phyloP scores from a whole-genome alignment of 2,329 filamentous ascomycete species.

The Xylaria sp. region DNA sequence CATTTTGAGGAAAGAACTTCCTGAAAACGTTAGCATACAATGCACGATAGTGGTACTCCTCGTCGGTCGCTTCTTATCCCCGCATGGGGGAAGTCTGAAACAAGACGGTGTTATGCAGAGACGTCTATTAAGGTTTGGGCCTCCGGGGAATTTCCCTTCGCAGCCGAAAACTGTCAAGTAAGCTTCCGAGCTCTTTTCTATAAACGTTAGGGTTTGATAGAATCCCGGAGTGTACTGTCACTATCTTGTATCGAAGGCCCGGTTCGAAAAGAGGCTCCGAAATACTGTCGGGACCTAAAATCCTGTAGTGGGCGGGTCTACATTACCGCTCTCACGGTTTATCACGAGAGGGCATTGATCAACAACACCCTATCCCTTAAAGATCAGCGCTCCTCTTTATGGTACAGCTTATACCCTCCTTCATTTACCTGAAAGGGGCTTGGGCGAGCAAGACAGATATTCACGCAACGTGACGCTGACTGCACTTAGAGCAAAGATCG shows the following conservation, averaged over 20 bases:
- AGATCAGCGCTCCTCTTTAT: background rate
- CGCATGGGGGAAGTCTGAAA: background rate
- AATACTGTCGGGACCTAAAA: background rate
- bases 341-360: conserved; percentile 8
- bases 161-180: too few relatives aligned
- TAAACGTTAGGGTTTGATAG: background rate
- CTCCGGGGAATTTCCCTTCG: conserved; percentile 17
- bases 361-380: background rate
- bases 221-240: background rate
- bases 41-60: background rate
- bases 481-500: background rate
- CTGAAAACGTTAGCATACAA: background rate
- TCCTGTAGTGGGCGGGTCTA: conserved; percentile 1
- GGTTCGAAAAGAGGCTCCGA: background rate
- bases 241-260: too few relatives aligned
- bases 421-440: background rate
- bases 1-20: background rate
- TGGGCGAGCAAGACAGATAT: background rate
- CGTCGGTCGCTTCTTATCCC: background rate
- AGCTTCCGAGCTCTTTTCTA: too few relatives aligned
- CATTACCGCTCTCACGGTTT: background rate
- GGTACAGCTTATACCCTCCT: background rate
- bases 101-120: too few relatives aligned
- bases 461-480: conserved; percentile 13
- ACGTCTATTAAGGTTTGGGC: too few relatives aligned